Percentiles rank a stretch among this genome's conserved stretches.
These are phyloP conservation scores for Fraxinus quadrangulata DNA, from an alignment of 257 asterid species.

Conservation along the genomic window DNA sequence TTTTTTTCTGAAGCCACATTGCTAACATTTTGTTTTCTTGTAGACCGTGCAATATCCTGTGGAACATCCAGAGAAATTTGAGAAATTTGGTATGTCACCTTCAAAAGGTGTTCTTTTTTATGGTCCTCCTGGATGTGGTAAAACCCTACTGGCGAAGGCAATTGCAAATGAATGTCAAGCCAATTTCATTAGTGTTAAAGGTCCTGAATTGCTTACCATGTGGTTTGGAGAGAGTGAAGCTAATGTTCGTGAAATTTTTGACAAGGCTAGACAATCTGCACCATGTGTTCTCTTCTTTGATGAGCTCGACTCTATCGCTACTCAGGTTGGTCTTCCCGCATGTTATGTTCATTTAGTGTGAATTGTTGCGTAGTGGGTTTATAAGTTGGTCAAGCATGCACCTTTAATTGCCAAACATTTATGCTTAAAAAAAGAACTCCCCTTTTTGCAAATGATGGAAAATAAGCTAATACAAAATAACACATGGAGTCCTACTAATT, in stretches of 20 bases:
- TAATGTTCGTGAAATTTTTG: constrained; percentile 68
- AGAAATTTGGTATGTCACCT: constrained; percentile 68
- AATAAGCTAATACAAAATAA: too few species aligned
- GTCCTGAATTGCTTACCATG: constrained; percentile 71
- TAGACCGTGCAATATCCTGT: constrained; percentile 68
- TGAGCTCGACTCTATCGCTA: constrained; percentile 67
- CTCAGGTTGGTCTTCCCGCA: constrained; percentile 43
- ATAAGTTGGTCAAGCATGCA: not conserved
- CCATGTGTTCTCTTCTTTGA: constrained; percentile 73
- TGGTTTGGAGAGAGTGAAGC: constrained; percentile 82
- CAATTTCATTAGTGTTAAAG: constrained; percentile 61
- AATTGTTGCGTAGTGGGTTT: not conserved
- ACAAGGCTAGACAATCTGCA: constrained; percentile 70
- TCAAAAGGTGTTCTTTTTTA: constrained; percentile 68
- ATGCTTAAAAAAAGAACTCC: too few species aligned
- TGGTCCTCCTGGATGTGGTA: constrained; percentile 78
- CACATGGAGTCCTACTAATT: too few species aligned
- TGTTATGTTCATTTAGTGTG: not conserved
- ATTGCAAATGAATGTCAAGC: constrained; percentile 71
- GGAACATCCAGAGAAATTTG: constrained; percentile 68
- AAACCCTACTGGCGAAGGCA: constrained; percentile 68
- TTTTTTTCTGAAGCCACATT: constrained; percentile 8
- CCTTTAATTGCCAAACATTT: too few species aligned
- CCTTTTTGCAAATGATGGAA: too few species aligned
- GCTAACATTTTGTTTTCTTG: constrained; percentile 22